Evolutionary conservation across 2,329 filamentous ascomycete species (phyloP), one percentile per base, ranked within the genome.

Genomic region (Aspergillus tubingensis): DNA sequence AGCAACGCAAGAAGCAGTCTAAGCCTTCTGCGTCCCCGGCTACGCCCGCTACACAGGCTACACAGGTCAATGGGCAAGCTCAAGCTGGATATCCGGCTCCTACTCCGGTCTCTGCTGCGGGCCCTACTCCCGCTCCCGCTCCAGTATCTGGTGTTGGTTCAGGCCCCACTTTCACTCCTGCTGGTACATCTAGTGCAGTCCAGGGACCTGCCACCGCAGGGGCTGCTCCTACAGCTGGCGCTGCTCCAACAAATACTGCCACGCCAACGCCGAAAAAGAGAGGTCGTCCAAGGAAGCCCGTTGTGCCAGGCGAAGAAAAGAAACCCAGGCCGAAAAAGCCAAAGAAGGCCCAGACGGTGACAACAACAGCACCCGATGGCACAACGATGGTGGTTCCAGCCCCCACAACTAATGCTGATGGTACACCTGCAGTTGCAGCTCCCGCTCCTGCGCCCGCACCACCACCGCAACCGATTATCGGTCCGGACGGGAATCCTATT

Each of bases 261-360:
- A 58, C 57, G 11, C 61, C 57, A 17, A 61, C 64, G 6, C 64
- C 64, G n/a, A 59, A 58, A 27, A 72, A 72, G 48, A 69, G 72
- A 54, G 72, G 72, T 50, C 72, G 72, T 27, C 72, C 72, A 10
- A 71, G 72, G 36, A 74, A 74, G 52, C 60, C 61, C 7, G 48
- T 58, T 21, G 39, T 58, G 3, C 62, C 62, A n/a, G 64, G 65
- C 11, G 65, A 67, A 47, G 64, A 62, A 38, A 60, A 54, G 15
- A 62, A 64, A n/a, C 60, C 66, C 8, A 67, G 64, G 21, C 59
- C 62, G 3, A 65, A 58, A 54, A 63, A 66, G 47, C 62, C 60
- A 10, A 63, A 61, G 58, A 59, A 62, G 48, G 17, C 48, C 62
- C 68, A 17, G 63, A 68, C 57, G 36, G 68, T 65, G 19, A 64